phyloP scores from a whole-genome alignment of 768 basidiomycete genomes.

The Dictyophora rubrovolvata region DNA sequence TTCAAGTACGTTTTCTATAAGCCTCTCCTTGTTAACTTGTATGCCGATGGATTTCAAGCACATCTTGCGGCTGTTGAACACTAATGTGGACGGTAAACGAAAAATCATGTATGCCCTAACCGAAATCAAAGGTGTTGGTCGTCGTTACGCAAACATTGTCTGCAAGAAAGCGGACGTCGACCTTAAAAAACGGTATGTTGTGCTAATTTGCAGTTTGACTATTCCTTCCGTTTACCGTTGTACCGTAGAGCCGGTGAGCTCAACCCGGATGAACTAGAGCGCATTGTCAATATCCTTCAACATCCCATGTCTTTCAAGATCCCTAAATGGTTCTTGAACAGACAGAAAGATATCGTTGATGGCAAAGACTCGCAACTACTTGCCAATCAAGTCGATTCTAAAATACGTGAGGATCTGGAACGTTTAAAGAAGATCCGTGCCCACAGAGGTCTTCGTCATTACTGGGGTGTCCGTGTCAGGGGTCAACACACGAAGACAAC shows the following conservation, averaged over 20 bases:
- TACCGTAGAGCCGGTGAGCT: conserved; percentile 83
- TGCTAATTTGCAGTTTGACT: neutral
- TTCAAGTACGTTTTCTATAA: conserved; percentile 52
- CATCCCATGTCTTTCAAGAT: conserved; percentile 99
- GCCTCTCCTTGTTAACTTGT: neutral
- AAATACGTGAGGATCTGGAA: conserved; percentile 96
- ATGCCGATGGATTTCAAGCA: conserved; percentile 43
- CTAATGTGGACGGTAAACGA: conserved; percentile 98
- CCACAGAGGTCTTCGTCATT: conserved; percentile 87
- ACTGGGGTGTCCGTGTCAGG: conserved; percentile 90
- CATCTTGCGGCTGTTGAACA: conserved; percentile 98
- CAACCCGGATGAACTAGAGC: conserved; percentile 99
- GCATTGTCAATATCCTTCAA: conserved; percentile 98
- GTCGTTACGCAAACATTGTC: conserved; percentile 96
- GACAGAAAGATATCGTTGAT: conserved; percentile 95
- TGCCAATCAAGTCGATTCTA: conserved; percentile 95
- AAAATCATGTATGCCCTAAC: conserved; percentile 99
- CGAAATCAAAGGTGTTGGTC: conserved; percentile 99
- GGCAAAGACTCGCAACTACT: conserved; percentile 95
- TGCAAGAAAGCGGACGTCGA: conserved; percentile 99
- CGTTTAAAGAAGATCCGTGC: conserved; percentile 98
- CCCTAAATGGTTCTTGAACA: conserved; percentile 98
- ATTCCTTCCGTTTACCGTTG: neutral
- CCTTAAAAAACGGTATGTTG: conserved; percentile 87
- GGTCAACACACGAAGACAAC: conserved; percentile 99